phyloP scores from a whole-genome alignment of 208 protist genomes.

The Leishmania gerbilli region DNA sequence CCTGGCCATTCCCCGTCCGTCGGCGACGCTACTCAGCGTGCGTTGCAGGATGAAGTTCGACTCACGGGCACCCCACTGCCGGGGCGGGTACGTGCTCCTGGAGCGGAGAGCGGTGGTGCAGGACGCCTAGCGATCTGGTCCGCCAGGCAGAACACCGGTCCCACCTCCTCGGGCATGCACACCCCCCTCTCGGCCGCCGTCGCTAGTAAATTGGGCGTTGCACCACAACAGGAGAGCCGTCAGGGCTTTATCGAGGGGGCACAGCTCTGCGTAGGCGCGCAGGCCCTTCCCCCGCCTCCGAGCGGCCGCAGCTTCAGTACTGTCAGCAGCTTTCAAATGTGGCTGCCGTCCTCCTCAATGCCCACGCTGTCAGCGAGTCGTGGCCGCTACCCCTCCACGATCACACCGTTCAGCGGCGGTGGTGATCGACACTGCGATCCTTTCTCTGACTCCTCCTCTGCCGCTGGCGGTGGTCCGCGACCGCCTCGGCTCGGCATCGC shows the following conservation, averaged over 20 bases:
- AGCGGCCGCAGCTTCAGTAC: constrained; percentile 22
- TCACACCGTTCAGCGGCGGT: constrained; percentile 16
- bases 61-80: neutral
- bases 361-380: constrained; percentile 3
- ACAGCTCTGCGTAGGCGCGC: neutral
- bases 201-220: neutral
- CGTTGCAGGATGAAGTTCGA: constrained; percentile 16
- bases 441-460: neutral
- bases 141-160: neutral
- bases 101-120: neutral
- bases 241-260: neutral
- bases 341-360: constrained; percentile 16
- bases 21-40: constrained; percentile 3
- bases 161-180: neutral
- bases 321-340: constrained; percentile 37
- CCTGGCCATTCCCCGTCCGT: neutral
- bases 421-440: constrained; percentile 3
- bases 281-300: neutral
- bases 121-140: neutral
- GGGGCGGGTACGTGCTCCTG: neutral
- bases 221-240: neutral
- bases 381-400: constrained; percentile 21
- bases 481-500: constrained; percentile 3
- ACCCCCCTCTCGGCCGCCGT: neutral
- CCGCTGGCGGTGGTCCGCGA: neutral